Evolutionary conservation across 2,329 filamentous ascomycete genomes (phyloP).

Genomic region (Hypocrella siamensis): DNA sequence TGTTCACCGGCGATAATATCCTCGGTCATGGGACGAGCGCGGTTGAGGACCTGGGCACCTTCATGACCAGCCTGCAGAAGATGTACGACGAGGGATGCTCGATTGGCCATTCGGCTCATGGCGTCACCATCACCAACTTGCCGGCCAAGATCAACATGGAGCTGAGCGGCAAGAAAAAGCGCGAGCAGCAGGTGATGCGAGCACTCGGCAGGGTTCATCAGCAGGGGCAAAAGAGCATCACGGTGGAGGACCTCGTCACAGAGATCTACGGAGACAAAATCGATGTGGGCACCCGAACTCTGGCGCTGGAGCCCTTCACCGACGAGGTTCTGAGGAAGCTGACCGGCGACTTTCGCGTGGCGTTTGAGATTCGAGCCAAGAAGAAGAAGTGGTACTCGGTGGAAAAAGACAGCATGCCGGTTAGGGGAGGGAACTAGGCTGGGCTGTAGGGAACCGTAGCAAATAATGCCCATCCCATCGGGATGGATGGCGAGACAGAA

Average conservation of each 20-base stretch:
- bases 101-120: slow-evolving; percentile 45
- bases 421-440: no score
- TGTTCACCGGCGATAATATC: slow-evolving; percentile 64
- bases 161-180: slow-evolving; percentile 18
- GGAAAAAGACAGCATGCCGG: no score
- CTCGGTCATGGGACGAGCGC: slow-evolving; percentile 60
- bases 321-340: slow-evolving; percentile 25
- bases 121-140: slow-evolving; percentile 38
- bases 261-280: slow-evolving; percentile 23
- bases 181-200: slow-evolving; percentile 22
- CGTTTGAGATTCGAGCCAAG: slow-evolving; percentile 18
- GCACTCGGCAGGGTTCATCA: slow-evolving; percentile 13
- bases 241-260: slow-evolving; percentile 24
- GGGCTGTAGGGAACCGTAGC: no score
- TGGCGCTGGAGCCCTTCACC: slow-evolving; percentile 26
- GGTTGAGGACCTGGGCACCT: slow-evolving; percentile 50
- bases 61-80: slow-evolving; percentile 41
- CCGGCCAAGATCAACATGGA: slow-evolving; percentile 10
- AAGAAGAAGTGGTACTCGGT: slow-evolving; percentile 20
- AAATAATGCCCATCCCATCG: no score
- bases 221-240: slow-evolving; percentile 16
- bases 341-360: slow-evolving; percentile 25
- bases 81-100: slow-evolving; percentile 40
- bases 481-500: no score
- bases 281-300: slow-evolving; percentile 16